Percentiles rank a stretch among this genome's conserved stretches.
Conservation (phyloP, 2,329 filamentous ascomycete genomes). For the Epichloe baconii region DNA sequence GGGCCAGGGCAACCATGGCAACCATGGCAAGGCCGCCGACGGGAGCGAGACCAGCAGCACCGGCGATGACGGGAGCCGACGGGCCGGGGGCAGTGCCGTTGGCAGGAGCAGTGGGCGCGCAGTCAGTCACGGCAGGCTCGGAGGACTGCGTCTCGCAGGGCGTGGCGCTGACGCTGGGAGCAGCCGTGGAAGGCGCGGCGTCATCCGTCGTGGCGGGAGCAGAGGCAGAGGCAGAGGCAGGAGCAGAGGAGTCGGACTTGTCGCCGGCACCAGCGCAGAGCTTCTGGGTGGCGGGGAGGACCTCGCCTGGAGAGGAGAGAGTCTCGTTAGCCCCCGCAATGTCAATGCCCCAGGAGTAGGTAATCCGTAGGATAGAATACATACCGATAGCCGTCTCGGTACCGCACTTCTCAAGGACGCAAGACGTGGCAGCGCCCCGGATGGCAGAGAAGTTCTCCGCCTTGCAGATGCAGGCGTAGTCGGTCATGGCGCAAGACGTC, state of each 20-base stretch:
- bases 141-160: slow-evolving; percentile 4
- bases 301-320: slow-evolving; percentile 17
- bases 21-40: slow-evolving; percentile 21
- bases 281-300: slow-evolving; percentile 24
- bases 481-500: slow-evolving; percentile 19
- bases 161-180: too few species aligned
- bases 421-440: slow-evolving; percentile 19
- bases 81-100: slow-evolving; percentile 10
- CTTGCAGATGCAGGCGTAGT: slow-evolving; percentile 23
- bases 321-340: too few species aligned
- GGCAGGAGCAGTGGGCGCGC: slow-evolving; percentile 1
- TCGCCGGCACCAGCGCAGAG: slow-evolving; percentile 17
- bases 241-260: not conserved
- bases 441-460: slow-evolving; percentile 17
- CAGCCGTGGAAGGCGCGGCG: slow-evolving; percentile 4
- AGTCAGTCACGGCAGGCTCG: slow-evolving; percentile 4
- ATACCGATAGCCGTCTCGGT: slow-evolving; percentile 24
- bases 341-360: too few species aligned
- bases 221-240: not conserved
- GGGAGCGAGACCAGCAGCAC: slow-evolving; percentile 18
- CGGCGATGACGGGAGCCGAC: slow-evolving; percentile 12
- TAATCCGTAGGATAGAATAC: slow-evolving; percentile 9
- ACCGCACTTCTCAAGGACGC: slow-evolving; percentile 24
- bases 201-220: slow-evolving; percentile 2
- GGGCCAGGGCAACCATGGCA: slow-evolving; percentile 20